Conservation (phyloP, 192 early-diverging fungal species). For the Thamnidium elegans region DNA sequence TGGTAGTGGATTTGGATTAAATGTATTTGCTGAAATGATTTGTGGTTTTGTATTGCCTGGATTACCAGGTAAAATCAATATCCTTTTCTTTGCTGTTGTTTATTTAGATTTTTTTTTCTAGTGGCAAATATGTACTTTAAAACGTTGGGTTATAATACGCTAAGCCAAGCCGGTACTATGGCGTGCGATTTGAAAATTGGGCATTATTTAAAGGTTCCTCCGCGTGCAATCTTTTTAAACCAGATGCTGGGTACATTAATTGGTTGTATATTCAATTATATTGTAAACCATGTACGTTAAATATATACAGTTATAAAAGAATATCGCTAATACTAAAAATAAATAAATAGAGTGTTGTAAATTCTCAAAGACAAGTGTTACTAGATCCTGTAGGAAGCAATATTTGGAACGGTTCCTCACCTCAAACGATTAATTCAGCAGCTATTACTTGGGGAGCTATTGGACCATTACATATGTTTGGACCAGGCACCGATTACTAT, state of each 20-base stretch:
- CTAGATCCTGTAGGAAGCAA: conserved; percentile 22
- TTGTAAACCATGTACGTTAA: conserved; percentile 21
- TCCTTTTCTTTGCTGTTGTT: background rate
- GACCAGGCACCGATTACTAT: conserved; percentile 37
- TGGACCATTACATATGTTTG: conserved; percentile 26
- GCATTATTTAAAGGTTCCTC: conserved; percentile 72
- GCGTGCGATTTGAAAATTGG: conserved; percentile 53
- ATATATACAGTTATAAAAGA: background rate
- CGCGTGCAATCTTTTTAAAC: conserved; percentile 57
- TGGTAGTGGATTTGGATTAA: conserved; percentile 39
- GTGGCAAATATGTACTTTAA: conserved; percentile 55
- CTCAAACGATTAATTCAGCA: conserved; percentile 21
- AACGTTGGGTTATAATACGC: conserved; percentile 40
- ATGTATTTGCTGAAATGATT: conserved; percentile 52
- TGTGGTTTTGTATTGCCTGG: conserved; percentile 44
- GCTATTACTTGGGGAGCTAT: conserved; percentile 28
- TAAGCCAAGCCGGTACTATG: conserved; percentile 44
- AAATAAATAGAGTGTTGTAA: conserved; percentile 21
- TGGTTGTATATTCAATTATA: conserved; percentile 39
- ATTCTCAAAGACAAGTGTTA: conserved; percentile 12
- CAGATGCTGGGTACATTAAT: conserved; percentile 58
- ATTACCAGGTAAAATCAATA: conserved; percentile 24
- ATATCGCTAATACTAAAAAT: background rate
- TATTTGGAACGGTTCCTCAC: conserved; percentile 21
- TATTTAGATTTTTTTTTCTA: background rate